Evolutionary conservation across 202 grass and related monocot species (phyloP).

Genomic region (Eragrostis tef): DNA sequence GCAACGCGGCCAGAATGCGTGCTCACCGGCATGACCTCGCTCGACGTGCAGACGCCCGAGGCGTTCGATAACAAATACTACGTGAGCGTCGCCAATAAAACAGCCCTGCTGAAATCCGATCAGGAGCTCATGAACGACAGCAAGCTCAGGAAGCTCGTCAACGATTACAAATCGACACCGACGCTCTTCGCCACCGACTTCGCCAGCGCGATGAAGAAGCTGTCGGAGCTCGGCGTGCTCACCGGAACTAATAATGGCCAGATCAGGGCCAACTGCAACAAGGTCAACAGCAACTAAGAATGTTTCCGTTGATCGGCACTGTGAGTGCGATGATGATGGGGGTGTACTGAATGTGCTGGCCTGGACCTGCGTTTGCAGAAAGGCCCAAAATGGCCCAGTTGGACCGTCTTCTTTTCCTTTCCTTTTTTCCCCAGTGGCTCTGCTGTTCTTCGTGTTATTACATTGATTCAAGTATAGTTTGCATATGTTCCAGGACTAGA

Average conservation of each 20-base stretch:
- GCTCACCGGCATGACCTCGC: background rate
- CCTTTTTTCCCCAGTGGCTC: too few relatives aligned
- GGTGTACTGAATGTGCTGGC: too few relatives aligned
- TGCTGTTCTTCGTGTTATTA: too few relatives aligned
- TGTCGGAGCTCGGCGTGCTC: conserved; percentile 42
- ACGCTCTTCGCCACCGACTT: background rate
- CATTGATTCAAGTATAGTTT: too few relatives aligned
- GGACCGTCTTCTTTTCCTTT: too few relatives aligned
- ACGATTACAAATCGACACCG: background rate
- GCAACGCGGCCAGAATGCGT: too few relatives aligned
- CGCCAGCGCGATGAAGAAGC: conserved; percentile 45
- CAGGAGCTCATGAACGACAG: conserved; percentile 44
- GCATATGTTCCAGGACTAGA: too few relatives aligned
- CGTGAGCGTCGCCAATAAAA: background rate
- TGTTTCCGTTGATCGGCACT: too few relatives aligned
- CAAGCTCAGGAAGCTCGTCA: conserved; percentile 36
- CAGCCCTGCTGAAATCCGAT: conserved; percentile 59
- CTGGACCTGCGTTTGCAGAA: too few relatives aligned
- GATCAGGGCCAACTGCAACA: conserved; percentile 49
- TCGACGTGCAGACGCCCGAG: background rate
- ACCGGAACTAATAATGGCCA: conserved; percentile 37
- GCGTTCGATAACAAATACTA: background rate
- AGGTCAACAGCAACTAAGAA: conserved; percentile 28
- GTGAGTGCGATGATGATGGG: too few relatives aligned
- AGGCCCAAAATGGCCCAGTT: too few relatives aligned